Base-by-base conservation (phyloP, 768 basidiomycete species). In the Suillus weaverae region DNA sequence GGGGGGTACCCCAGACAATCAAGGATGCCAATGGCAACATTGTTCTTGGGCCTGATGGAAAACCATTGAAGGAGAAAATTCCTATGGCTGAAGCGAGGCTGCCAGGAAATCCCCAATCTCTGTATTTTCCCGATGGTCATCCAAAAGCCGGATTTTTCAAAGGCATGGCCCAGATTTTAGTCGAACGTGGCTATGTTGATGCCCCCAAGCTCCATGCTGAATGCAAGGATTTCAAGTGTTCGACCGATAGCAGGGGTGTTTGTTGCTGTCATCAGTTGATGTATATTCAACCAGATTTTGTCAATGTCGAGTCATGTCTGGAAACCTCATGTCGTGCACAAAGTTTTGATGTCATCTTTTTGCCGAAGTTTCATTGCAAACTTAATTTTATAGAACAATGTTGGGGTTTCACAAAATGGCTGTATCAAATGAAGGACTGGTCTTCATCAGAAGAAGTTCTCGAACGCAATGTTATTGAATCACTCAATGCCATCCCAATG, bases 331-430 rank as follows among this genome's bases (percentile, higher is more conserved):
- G 69, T 63, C 57, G 68, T 16, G 60, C 61, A 0, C 41, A 67
- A 0, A 78, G 80, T 2, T 65, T 78, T 62, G 55, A 70, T n/a
- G 70, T 71, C 61, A 61, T 79, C n/a, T 81, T 81, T 62, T 71
- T 78, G 18, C 79, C 76, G 1, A 80, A 82, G 62, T 83, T 77
- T 65, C 80, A 81, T 61, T 78, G 76, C 4, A 4, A 35, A 35
- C 33, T 35, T 35, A 35, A 35, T 35, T 35, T 35, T 35, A 35
- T 35, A 35, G 33, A 35, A 35, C 33, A 35, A 35, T 35, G 33
- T 35, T 35, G 3, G 33, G 33, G 33, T 35, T 35, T 35, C 4
- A 4, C 3, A 4, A 35, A 35, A 35, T 4, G 8, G 33, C 33
- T 35, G 33, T 35, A 35, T 35, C 8, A 9, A 35, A 35, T 35